These are phyloP conservation scores for Phytopythium boreale DNA, from an alignment of 352 stramenopile genomes.

Conservation along the genomic window DNA sequence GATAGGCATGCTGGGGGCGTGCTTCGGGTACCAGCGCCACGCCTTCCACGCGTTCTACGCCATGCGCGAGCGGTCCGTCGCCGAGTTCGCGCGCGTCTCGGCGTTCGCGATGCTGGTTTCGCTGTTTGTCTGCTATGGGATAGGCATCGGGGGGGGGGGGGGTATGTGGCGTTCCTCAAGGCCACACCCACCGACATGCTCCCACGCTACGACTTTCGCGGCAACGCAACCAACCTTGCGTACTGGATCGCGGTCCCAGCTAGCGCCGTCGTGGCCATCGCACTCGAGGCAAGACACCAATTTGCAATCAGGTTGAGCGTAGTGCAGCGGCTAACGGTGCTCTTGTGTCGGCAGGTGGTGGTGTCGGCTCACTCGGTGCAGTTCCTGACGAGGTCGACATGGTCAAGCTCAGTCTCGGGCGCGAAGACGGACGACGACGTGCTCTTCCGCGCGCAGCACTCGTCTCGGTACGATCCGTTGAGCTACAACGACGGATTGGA, in stretches of 20 bases:
- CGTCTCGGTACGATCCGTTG: not conserved
- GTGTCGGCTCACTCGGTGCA: conserved; percentile 41
- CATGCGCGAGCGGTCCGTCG: conserved; percentile 31
- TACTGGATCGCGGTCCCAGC: conserved; percentile 49
- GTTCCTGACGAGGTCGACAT: conserved; percentile 26
- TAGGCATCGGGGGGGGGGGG: conserved; percentile 49
- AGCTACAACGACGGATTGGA: conserved; percentile 6
- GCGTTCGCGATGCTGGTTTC: conserved; percentile 26
- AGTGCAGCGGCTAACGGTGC: not conserved
- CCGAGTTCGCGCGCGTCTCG: conserved; percentile 30
- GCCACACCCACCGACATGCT: conserved; percentile 39
- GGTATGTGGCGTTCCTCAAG: conserved; percentile 49
- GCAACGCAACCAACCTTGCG: conserved; percentile 22
- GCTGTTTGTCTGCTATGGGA: conserved; percentile 28
- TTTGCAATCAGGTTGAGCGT: too few relatives aligned
- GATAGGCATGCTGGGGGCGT: conserved; percentile 41
- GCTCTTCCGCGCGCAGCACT: conserved; percentile 34
- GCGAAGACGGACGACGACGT: conserved; percentile 20
- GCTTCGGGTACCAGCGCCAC: conserved; percentile 44
- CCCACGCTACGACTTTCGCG: conserved; percentile 43
- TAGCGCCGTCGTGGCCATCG: conserved; percentile 34
- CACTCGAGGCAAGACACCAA: conserved; percentile 50
- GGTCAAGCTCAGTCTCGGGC: conserved; percentile 4
- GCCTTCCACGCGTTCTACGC: conserved; percentile 55
- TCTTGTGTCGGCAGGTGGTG: conserved; percentile 28